phyloP scores from a whole-genome alignment of 176 grass and related monocot species.

The Rhynchospora pubera region DNA sequence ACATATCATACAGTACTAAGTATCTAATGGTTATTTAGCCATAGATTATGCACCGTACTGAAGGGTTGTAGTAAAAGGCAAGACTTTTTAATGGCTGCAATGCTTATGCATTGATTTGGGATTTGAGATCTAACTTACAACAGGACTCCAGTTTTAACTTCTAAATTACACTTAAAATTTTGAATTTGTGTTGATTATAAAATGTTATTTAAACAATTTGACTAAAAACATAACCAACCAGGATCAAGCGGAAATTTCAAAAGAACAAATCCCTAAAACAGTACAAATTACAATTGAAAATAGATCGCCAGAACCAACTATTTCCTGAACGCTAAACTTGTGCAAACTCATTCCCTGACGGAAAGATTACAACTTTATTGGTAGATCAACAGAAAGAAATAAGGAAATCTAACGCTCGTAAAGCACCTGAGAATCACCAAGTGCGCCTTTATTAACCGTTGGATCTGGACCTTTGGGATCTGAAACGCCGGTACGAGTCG shows the following conservation, averaged over 20 bases:
- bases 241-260: not conserved
- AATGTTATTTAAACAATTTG: not conserved
- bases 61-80: not conserved
- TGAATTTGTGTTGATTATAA: not conserved
- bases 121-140: not conserved
- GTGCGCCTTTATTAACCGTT: not conserved
- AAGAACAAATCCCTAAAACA: not conserved
- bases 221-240: not conserved
- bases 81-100: not conserved
- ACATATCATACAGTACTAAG: no score
- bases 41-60: not conserved
- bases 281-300: not conserved
- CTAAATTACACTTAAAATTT: not conserved
- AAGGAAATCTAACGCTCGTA: not conserved
- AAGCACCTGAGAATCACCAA: conserved; percentile 8
- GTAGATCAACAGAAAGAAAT: not conserved
- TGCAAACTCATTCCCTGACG: not conserved
- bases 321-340: not conserved
- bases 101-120: no score
- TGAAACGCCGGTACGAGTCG: not conserved
- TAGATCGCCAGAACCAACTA: not conserved
- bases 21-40: no score
- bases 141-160: not conserved
- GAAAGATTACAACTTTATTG: not conserved
- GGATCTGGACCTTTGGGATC: not conserved